These are phyloP conservation scores for Candida mesenterica DNA, from an alignment of 1,139 yeast species.

Conservation along the genomic window DNA sequence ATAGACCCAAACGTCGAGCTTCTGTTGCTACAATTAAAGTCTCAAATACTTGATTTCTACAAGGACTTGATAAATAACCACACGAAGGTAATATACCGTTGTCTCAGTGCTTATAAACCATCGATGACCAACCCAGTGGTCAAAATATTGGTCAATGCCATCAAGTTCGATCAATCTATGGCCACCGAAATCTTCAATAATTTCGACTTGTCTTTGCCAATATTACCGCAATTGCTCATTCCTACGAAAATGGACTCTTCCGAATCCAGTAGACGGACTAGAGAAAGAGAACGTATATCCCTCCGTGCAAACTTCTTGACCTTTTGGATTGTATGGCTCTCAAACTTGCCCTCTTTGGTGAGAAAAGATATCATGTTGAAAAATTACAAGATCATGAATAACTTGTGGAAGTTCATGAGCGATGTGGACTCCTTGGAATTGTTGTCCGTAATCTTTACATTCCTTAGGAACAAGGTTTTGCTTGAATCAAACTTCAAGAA, in stretches of 20 bases:
- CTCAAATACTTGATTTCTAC: constrained; percentile 35
- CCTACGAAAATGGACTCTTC: constrained; percentile 50
- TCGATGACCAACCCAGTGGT: constrained; percentile 62
- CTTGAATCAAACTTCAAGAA: constrained; percentile 62
- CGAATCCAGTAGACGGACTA: constrained; percentile 27
- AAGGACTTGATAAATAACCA: constrained; percentile 54
- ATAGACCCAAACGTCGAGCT: constrained; percentile 8
- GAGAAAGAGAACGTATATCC: constrained; percentile 34
- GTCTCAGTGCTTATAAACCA: constrained; percentile 58
- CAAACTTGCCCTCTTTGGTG: constrained; percentile 47
- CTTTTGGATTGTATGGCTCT: constrained; percentile 58
- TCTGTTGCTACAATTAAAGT: constrained; percentile 18
- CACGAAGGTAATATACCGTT: constrained; percentile 65
- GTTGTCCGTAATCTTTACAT: constrained; percentile 40
- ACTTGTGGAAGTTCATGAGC: constrained; percentile 62
- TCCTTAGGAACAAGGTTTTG: constrained; percentile 52
- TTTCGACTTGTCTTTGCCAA: constrained; percentile 66
- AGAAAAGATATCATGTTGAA: constrained; percentile 64
- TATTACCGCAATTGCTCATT: constrained; percentile 59
- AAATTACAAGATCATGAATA: constrained; percentile 55
- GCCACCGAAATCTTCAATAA: constrained; percentile 58
- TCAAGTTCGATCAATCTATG: constrained; percentile 42
- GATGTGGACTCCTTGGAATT: constrained; percentile 52
- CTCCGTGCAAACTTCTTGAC: constrained; percentile 58
- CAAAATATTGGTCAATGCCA: constrained; percentile 51